A percentile compares a stretch with the other conserved stretches of the same genome.
These are phyloP conservation scores for Mitragyna speciosa DNA, from an alignment of 257 asterid species.

Conservation along the genomic window DNA sequence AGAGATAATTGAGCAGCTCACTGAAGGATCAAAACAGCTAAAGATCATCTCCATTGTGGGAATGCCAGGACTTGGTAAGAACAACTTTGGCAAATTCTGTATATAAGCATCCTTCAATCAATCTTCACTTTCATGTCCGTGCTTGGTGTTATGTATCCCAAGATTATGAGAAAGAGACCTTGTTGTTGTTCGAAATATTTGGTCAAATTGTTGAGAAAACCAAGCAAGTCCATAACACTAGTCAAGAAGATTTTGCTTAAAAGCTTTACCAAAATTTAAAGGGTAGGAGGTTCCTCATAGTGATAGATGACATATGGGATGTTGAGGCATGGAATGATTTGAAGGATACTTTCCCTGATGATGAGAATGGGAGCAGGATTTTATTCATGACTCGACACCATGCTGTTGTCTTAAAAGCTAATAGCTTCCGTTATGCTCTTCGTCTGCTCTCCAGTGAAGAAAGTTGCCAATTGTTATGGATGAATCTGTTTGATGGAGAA, in stretches of 20 bases:
- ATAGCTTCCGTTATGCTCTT: neutral
- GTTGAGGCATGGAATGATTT: slow-evolving; percentile 24
- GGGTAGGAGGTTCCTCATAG: slow-evolving; percentile 32
- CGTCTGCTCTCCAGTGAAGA: neutral
- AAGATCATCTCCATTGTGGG: slow-evolving; percentile 31
- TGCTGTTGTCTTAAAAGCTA: neutral
- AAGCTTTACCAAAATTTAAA: slow-evolving; percentile 22
- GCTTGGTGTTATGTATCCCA: slow-evolving; percentile 36
- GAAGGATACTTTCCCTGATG: neutral
- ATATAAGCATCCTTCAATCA: slow-evolving; percentile 16
- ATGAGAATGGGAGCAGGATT: slow-evolving; percentile 29
- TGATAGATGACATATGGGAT: slow-evolving; percentile 48
- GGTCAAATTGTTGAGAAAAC: neutral
- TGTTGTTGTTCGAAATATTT: slow-evolving; percentile 30
- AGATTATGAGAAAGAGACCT: slow-evolving; percentile 8
- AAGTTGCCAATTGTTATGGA: neutral
- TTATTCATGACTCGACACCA: neutral
- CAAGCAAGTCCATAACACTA: neutral
- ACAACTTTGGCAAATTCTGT: slow-evolving; percentile 37
- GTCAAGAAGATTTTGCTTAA: slow-evolving; percentile 10
- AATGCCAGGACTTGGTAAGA: slow-evolving; percentile 48
- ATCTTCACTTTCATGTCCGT: slow-evolving; percentile 20
- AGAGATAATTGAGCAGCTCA: slow-evolving; percentile 8
- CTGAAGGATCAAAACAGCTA: neutral
- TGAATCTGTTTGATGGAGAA: neutral